A percentile compares a stretch with the other conserved stretches of the same genome.
Evolutionary conservation across 805 yeast species (phyloP).

Genomic region (Monosporozyma aerobia): DNA sequence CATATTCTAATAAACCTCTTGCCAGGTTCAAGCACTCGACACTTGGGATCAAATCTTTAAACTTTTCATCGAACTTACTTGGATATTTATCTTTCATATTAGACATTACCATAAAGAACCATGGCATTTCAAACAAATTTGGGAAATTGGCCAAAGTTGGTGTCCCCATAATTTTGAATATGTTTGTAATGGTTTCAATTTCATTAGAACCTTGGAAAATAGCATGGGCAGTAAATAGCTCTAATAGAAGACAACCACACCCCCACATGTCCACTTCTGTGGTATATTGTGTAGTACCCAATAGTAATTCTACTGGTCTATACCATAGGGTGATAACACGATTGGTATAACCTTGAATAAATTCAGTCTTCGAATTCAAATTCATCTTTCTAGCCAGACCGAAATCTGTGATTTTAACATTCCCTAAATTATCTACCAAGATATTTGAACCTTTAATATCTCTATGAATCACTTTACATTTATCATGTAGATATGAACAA

Average conservation of each 20-base stretch:
- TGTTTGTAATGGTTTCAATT: constrained; percentile 67
- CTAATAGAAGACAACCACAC: constrained; percentile 82
- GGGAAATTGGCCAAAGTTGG: constrained; percentile 74
- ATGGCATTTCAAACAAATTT: constrained; percentile 65
- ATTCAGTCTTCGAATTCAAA: constrained; percentile 28
- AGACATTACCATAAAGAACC: constrained; percentile 84
- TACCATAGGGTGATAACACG: constrained; percentile 96
- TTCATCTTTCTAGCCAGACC: constrained; percentile 76
- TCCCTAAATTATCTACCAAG: constrained; percentile 52
- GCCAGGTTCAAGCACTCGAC: constrained; percentile 58
- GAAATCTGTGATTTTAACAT: constrained; percentile 68
- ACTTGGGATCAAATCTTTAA: constrained; percentile 36
- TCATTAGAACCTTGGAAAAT: constrained; percentile 86
- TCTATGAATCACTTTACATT: constrained; percentile 56
- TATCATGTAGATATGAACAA: constrained; percentile 56
- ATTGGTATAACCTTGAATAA: constrained; percentile 75
- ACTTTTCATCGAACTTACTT: constrained; percentile 35
- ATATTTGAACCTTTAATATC: constrained; percentile 80
- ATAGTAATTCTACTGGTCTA: constrained; percentile 85
- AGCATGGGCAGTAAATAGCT: constrained; percentile 65
- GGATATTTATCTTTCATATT: constrained; percentile 24
- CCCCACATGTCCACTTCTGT: constrained; percentile 96
- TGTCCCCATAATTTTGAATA: constrained; percentile 80
- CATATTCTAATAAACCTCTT: constrained; percentile 46
- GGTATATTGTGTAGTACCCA: constrained; percentile 87